Evolutionary conservation across 768 basidiomycete species (phyloP), one percentile per base, ranked within the genome.

Genomic region (Infundibulicybe gibba): DNA sequence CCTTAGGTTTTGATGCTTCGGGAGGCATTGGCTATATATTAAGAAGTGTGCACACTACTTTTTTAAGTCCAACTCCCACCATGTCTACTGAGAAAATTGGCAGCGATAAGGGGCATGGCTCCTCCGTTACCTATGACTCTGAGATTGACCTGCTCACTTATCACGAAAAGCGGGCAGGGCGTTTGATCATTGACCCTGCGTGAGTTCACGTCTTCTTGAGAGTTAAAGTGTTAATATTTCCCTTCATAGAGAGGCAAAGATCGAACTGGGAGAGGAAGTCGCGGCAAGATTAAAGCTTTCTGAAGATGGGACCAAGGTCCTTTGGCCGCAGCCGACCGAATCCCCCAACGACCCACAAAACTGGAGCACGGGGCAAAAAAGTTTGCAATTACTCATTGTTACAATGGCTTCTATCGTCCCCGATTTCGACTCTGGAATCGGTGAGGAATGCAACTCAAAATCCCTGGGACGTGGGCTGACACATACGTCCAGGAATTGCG

Each of bases 311-410:
- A 72, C 67, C 25, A 78, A 72, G 47, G 72, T 82, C 15, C 66
- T 84, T 1, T 83, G 80, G 78, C 81, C 81, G 9, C 81, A 82
- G 59, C 81, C 81, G 1, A 69, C 65, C 3, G 65, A 68, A 46
- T 60, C 61, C 3, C 61, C 62, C 1, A 53, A 53, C 14, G 55
- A 59, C 41, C 58, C 61, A 0, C 64, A 80, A 63, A 68, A 70
- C 43, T 82, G 80, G 80, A 65, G 69, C 15, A 65, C 69, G 40
- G 52, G 64, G 31, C 66, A 67, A 34, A 83, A 81, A 58, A 69
- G 66, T 43, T 49, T 77, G 3, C 66, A 79, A 53, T 64, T 84
- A 11, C 51, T 75, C 33, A 74, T 82, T 44, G 56, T 80, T 51
- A 81, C 78, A 0, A 56, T 82, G 35, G 79, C 81, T 11, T 72